A percentile compares a stretch with the other conserved stretches of the same genome.
phyloP scores from a whole-genome alignment of 2,329 filamentous ascomycete genomes.

The Epicoccum nigrum region DNA sequence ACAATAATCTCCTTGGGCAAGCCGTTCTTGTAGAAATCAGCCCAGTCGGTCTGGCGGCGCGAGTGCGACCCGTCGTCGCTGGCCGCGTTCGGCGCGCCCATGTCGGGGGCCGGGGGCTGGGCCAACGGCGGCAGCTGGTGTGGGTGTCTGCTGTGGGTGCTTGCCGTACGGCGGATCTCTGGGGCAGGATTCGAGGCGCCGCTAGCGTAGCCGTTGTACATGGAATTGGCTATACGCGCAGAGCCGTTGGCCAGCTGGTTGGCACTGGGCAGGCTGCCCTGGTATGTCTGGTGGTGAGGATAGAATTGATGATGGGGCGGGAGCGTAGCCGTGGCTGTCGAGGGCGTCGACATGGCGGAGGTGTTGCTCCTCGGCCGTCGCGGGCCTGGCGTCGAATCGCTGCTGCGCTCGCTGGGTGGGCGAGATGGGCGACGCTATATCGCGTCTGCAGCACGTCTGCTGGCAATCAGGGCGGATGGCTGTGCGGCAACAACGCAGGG shows the following conservation, averaged over 20 bases:
- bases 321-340: conserved; percentile 51
- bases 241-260: conserved; percentile 39
- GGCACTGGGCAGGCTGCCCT: conserved; percentile 42
- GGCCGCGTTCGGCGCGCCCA: conserved; percentile 25
- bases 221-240: conserved; percentile 43
- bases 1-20: conserved; percentile 59
- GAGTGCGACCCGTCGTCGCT: conserved; percentile 18
- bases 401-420: conserved; percentile 28
- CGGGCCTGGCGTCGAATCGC: conserved; percentile 36
- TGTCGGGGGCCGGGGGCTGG: conserved; percentile 32
- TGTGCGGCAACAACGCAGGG: conserved; percentile 20
- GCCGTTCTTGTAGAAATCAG: conserved; percentile 53
- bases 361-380: conserved; percentile 31
- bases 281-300: conserved; percentile 45
- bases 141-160: conserved; percentile 30
- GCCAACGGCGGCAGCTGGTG: conserved; percentile 42
- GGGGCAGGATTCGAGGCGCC: conserved; percentile 37
- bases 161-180: conserved; percentile 47
- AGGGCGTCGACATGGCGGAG: conserved; percentile 51
- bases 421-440: conserved; percentile 16
- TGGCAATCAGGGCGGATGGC: not conserved
- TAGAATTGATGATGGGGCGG: conserved; percentile 50
- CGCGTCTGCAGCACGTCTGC: not conserved
- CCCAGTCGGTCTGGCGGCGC: conserved; percentile 48
- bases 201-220: conserved; percentile 49